Base-by-base conservation (phyloP, 345 rosid species). In the Lumnitzera littorea region DNA sequence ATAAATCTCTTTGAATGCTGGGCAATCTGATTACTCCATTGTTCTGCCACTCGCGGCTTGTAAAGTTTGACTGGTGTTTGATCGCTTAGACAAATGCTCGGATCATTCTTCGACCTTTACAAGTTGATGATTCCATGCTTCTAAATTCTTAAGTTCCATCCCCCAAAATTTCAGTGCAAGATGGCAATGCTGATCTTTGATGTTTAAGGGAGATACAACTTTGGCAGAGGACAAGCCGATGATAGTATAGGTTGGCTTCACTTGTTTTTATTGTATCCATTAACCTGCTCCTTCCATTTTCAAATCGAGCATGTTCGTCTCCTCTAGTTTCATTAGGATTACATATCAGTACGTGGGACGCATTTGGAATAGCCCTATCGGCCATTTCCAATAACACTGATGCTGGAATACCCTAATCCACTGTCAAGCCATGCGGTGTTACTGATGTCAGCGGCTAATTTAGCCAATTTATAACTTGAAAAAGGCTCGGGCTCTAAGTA, bases 361-460 rank as follows among this genome's bases (percentile, higher is more conserved):
- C 20, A 20, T 20, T 20, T 20, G 20, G 20, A 20, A 20, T 20
- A 20, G 20, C 20, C 20, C 20, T 20, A 20, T 20, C 20, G 20
- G 20, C 20, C 20, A 20, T 20, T 20, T 20, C 1, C 20, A 20
- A 0, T 20, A 41, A 36, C 10, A 4, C 43, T 79, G 24, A 55
- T 65, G 64, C 55, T 60, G 31, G 57, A 31, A 54, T 17, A 23
- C 15, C 83, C 86, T 75, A 91, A 70, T 46, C 96, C 96, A 57
- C 96, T 88, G 67, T 80, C 83, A 50, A 88, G 70, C 98, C 95
- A 91, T 57, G 94, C 98, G 15, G 80, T 74, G 63, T 83, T 86
- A 66, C 96, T 86, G 63, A 88, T 88, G 51, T 88, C 91, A 15
- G 94, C 77, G 43, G 87, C 84, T 65, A 88, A 78, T 16, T 91